Evolutionary conservation across 352 stramenopile genomes (phyloP), one percentile per base, ranked within the genome.

Genomic region (Achlya hypogyna): DNA sequence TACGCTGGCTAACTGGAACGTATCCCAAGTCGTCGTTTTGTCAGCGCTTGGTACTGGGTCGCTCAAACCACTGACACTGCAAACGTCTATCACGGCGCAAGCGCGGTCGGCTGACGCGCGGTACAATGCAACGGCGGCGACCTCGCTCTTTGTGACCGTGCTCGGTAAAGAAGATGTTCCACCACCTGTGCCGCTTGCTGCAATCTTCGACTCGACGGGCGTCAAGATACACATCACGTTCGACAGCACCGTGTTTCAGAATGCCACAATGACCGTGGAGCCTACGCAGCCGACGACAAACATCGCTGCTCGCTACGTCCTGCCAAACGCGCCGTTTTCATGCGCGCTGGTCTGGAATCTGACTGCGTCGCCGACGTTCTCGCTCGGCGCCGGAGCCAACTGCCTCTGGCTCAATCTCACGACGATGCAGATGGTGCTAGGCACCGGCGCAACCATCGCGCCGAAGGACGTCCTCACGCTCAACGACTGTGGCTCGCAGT

Each of bases 241-340:
- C 16, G 81, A 89, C 71, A 89, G 81, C 10, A 71, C 52, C 0
- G 81, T 92, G 9, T 92, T 78, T 53, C 83, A 90, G 40, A 79
- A 76, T 0, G 78, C 76, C 9, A 79, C 83, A 0, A 92, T 92
- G 83, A 51, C 70, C 8, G 69, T 87, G 6, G 71, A 69, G 4
- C n/a, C 32, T 0, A 40, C 59, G 2, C 42, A 67, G 43, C 29
- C 60, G 20, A 47, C 59, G 3, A 40, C 12, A 16, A 31, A 67
- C n/a, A 28, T 67, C 23, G 28, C 60, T 14, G 32, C 40, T n/a
- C 28, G 60, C n/a, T 67, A 67, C 27, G 23, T 67, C 12, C 60
- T 67, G 6, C 60, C 60, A 5, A 67, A 27, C 6, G 18, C 28
- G 20, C 20, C 72, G n/a, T 85, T 89, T 45, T 23, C 68, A 2